phyloP scores from a whole-genome alignment of 768 basidiomycete genomes.

The Amanita rubescens region DNA sequence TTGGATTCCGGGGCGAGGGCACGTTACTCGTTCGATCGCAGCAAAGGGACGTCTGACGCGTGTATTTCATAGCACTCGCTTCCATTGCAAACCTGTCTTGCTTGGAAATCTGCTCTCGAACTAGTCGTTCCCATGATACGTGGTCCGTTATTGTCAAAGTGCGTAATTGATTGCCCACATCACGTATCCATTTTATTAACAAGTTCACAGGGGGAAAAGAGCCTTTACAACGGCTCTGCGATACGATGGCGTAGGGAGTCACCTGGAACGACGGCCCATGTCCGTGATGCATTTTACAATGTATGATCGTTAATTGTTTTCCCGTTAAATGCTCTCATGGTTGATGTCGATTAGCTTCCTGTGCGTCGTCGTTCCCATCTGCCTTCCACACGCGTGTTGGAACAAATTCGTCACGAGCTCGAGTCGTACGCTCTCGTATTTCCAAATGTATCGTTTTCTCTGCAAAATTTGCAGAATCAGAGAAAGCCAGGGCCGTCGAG shows the following conservation, averaged over 20 bases:
- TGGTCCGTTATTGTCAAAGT: conserved; percentile 82
- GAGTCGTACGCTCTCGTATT: conserved; percentile 70
- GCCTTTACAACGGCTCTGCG: conserved; percentile 65
- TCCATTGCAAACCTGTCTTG: conserved; percentile 76
- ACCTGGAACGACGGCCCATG: conserved; percentile 72
- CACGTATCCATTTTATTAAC: background rate
- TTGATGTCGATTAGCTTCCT: conserved; percentile 48
- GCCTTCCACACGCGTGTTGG: conserved; percentile 48
- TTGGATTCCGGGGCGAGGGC: conserved; percentile 97
- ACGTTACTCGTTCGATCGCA: conserved; percentile 1
- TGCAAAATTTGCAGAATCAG: conserved; percentile 46
- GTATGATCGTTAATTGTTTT: conserved; percentile 32
- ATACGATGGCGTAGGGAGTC: conserved; percentile 67
- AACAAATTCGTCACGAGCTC: conserved; percentile 62
- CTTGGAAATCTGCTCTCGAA: conserved; percentile 79
- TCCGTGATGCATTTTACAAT: conserved; percentile 89
- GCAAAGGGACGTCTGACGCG: background rate
- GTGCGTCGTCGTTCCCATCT: conserved; percentile 72
- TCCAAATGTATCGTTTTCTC: conserved; percentile 58
- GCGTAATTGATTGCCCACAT: conserved; percentile 1
- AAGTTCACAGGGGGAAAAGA: conserved; percentile 48
- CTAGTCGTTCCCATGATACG: conserved; percentile 49
- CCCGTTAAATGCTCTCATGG: conserved; percentile 6
- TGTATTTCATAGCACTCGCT: conserved; percentile 54
- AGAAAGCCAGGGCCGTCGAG: conserved; percentile 29